phyloP scores from a whole-genome alignment of 345 rosid genomes.

The Eucalyptus fibrosa region DNA sequence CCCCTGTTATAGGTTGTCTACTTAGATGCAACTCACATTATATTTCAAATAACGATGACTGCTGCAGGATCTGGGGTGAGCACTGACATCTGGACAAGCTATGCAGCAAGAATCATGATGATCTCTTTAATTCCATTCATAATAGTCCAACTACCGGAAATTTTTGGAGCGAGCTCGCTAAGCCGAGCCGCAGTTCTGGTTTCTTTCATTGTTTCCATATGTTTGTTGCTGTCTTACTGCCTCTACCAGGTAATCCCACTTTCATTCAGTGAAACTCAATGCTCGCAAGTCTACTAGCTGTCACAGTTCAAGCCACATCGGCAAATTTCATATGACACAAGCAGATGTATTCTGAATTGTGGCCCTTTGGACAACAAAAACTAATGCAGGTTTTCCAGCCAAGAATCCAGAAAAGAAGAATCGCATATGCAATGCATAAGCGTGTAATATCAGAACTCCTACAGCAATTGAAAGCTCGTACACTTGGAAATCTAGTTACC shows the following conservation, averaged over 20 bases:
- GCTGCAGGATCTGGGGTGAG: conserved; percentile 3
- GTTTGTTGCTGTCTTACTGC: conserved; percentile 20
- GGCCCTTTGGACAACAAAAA: background rate
- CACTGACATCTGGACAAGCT: conserved; percentile 33
- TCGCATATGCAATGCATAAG: conserved; percentile 26
- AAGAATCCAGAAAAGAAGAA: conserved; percentile 32
- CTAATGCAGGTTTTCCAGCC: conserved; percentile 32
- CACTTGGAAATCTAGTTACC: conserved; percentile 19
- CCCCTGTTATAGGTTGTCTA: background rate
- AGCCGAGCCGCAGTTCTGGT: conserved; percentile 15
- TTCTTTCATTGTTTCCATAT: conserved; percentile 10
- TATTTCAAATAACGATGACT: background rate
- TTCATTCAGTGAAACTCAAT: background rate
- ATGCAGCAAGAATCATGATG: conserved; percentile 29
- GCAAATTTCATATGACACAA: background rate
- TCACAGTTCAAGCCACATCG: background rate
- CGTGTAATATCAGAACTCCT: conserved; percentile 34
- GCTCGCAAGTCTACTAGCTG: background rate
- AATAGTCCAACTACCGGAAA: conserved; percentile 16
- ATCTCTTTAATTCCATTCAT: conserved; percentile 24
- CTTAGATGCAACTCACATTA: background rate
- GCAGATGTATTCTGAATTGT: background rate
- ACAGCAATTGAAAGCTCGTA: conserved; percentile 6
- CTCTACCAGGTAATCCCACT: conserved; percentile 22
- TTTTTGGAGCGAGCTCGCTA: conserved; percentile 4